Evolutionary conservation across 75 land plant species (phyloP).

Genomic region (Picea glauca): DNA sequence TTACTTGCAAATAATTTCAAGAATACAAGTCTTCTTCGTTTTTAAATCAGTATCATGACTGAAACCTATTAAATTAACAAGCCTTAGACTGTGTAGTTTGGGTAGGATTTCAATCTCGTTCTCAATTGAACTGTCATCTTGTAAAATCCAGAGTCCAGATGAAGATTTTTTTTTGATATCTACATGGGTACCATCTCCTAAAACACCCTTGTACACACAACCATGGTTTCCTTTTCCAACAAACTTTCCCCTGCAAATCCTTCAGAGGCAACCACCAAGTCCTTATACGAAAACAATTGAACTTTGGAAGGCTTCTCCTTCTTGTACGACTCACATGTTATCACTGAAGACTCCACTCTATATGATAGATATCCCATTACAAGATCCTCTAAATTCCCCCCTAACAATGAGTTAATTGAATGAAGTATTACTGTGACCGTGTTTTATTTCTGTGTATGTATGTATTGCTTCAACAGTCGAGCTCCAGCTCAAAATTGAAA

Average conservation of each 20-base stretch:
- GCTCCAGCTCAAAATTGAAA: too few species aligned
- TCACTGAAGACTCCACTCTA: constrained; percentile 9
- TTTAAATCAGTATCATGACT: constrained; percentile 18
- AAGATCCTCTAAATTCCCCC: neutral
- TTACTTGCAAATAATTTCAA: too few species aligned
- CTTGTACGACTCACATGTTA: constrained; percentile 18
- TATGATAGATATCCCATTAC: constrained; percentile 16
- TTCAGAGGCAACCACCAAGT: constrained; percentile 58
- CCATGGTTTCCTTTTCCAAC: constrained; percentile 77
- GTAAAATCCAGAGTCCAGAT: constrained; percentile 21
- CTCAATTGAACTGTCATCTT: constrained; percentile 41
- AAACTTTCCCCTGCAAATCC: constrained; percentile 44
- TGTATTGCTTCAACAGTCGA: too few species aligned
- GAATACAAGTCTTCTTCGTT: too few species aligned
- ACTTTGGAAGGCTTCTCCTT: constrained; percentile 18
- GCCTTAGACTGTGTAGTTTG: constrained; percentile 52
- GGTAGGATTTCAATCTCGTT: constrained; percentile 83
- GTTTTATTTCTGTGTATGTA: too few species aligned
- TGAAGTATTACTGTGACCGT: too few species aligned
- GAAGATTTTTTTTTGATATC: constrained; percentile 64
- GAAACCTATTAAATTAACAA: constrained; percentile 82
- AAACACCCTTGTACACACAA: constrained; percentile 63
- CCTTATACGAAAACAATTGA: constrained; percentile 53
- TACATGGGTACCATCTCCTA: constrained; percentile 46
- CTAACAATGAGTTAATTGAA: too few species aligned